These are phyloP conservation scores for Naganishia randhawae DNA, from an alignment of 768 basidiomycete genomes.

Conservation along the genomic window DNA sequence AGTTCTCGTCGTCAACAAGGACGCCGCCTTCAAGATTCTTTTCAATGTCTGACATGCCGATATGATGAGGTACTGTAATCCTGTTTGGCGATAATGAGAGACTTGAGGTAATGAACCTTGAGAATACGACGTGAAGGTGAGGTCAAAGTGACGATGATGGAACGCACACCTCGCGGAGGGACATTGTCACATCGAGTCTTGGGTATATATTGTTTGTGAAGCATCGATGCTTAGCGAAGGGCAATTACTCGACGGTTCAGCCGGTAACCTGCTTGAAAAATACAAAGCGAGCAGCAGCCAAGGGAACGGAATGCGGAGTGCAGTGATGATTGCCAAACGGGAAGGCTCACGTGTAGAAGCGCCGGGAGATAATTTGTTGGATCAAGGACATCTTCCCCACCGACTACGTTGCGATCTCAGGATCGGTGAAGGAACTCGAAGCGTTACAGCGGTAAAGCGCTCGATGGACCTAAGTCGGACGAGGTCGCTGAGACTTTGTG, in stretches of 20 bases:
- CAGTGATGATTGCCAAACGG: constrained; percentile 14
- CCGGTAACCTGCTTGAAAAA: neutral
- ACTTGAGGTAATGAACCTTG: neutral
- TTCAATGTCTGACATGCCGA: constrained; percentile 12
- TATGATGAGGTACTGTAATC: neutral
- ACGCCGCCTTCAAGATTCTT: constrained; percentile 11
- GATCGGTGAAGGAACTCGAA: neutral
- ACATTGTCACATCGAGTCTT: neutral
- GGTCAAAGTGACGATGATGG: neutral
- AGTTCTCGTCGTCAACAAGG: constrained; percentile 17
- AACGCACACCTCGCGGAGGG: neutral
- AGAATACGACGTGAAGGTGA: neutral
- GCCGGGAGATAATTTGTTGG: constrained; percentile 1
- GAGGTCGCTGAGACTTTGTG: neutral
- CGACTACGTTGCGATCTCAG: constrained; percentile 19
- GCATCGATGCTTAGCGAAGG: neutral
- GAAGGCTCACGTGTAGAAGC: constrained; percentile 6
- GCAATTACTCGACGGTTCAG: neutral
- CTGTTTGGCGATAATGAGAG: neutral
- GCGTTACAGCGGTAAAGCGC: neutral
- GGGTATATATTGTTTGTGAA: neutral
- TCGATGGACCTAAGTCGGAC: constrained; percentile 15
- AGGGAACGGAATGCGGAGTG: neutral
- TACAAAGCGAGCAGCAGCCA: neutral
- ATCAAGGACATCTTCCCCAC: constrained; percentile 10